A percentile compares a stretch with the other conserved stretches of the same genome.
Conservation (phyloP, 495 filamentous ascomycete genomes). For the Podospora bellae-mahoneyi region DNA sequence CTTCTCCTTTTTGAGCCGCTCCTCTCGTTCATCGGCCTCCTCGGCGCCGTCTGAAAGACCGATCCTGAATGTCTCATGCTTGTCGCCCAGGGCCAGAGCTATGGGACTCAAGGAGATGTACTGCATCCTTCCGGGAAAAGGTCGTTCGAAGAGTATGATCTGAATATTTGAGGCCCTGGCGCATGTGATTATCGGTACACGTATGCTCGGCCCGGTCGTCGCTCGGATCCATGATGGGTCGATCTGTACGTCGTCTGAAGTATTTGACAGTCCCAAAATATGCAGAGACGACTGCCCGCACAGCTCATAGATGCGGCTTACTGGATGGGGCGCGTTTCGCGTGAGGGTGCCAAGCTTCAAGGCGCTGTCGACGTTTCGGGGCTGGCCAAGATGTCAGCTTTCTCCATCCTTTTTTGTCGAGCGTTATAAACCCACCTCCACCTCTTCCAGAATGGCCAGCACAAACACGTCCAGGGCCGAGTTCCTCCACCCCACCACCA, state of each 20-base stretch:
- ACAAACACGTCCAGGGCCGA: conserved; percentile 88
- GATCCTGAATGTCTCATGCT: conserved; percentile 41
- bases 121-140: conserved; percentile 86
- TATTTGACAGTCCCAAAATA: conserved; percentile 78
- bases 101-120: conserved; percentile 92
- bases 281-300: conserved; percentile 81
- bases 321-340: conserved; percentile 76
- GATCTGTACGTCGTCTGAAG: conserved; percentile 47
- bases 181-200: conserved; percentile 70
- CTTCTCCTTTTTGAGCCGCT: conserved; percentile 49
- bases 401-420: not conserved
- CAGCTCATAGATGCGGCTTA: conserved; percentile 74
- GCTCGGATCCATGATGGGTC: conserved; percentile 70
- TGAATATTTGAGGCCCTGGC: conserved; percentile 68
- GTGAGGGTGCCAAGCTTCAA: conserved; percentile 79
- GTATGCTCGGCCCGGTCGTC: conserved; percentile 53
- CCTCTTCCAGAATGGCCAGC: conserved; percentile 81
- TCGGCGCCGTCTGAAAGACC: conserved; percentile 48
- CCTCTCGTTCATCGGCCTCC: conserved; percentile 62
- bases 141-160: conserved; percentile 82
- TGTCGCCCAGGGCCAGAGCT: conserved; percentile 80
- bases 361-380: conserved; percentile 78
- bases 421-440: conserved; percentile 62
- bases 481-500: conserved; percentile 94
- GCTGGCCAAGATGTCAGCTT: conserved; percentile 31